phyloP scores from a whole-genome alignment of 169 alveolate genomes.

The Eimeria acervulina region DNA sequence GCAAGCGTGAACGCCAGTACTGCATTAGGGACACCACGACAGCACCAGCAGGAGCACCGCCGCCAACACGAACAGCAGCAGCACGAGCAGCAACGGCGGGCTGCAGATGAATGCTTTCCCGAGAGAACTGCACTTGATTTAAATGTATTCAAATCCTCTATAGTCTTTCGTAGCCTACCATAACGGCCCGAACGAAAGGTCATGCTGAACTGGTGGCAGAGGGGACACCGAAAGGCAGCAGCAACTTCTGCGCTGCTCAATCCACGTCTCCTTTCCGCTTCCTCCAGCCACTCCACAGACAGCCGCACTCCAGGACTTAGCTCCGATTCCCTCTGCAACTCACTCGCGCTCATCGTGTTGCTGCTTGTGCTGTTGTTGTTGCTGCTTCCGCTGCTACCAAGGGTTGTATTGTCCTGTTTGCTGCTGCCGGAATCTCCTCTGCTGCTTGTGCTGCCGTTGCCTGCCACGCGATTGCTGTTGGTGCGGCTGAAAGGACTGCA shows the following conservation, averaged over 20 bases:
- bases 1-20: background rate
- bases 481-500: constrained; percentile 24
- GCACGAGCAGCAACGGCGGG: constrained; percentile 6
- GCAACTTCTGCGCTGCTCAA: constrained; percentile 75
- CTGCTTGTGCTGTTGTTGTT: background rate
- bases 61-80: background rate
- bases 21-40: background rate
- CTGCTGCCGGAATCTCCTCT: background rate
- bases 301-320: constrained; percentile 22
- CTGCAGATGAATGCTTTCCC: background rate
- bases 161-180: constrained; percentile 29
- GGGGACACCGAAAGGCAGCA: constrained; percentile 75
- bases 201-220: constrained; percentile 59
- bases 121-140: background rate
- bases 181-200: constrained; percentile 73
- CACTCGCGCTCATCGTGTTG: background rate
- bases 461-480: background rate
- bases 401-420: background rate
- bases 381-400: constrained; percentile 21
- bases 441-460: background rate
- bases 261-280: constrained; percentile 57
- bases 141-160: background rate
- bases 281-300: constrained; percentile 49
- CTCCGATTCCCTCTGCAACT: constrained; percentile 23
- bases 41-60: constrained; percentile 1